Percentiles rank a stretch among this genome's conserved stretches.
Evolutionary conservation across 768 basidiomycete species (phyloP).

Genomic region (Suillus subaureus): DNA sequence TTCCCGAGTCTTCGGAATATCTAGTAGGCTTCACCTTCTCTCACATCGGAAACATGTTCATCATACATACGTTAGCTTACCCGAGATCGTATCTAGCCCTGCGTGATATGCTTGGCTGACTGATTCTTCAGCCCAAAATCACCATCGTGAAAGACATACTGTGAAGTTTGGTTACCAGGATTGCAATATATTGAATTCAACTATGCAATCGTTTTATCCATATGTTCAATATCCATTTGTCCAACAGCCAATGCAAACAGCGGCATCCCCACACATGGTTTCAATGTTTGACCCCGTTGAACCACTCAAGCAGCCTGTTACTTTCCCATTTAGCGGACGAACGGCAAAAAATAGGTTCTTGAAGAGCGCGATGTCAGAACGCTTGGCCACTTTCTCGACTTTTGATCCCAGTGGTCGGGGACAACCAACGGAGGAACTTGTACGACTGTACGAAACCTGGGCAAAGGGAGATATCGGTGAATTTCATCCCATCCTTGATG

Average conservation of each 20-base stretch:
- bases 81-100: background rate
- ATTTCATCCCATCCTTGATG: background rate
- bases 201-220: background rate
- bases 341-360: constrained; percentile 33
- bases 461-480: constrained; percentile 33
- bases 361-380: constrained; percentile 40
- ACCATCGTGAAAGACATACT: background rate
- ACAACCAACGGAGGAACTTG: constrained; percentile 35
- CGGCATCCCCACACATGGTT: constrained; percentile 10
- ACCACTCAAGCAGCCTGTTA: constrained; percentile 25
- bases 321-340: constrained; percentile 33
- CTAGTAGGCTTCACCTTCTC: background rate
- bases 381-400: constrained; percentile 36
- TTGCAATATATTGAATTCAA: constrained; percentile 6
- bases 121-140: background rate
- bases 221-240: background rate
- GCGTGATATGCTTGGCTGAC: background rate
- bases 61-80: background rate
- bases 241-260: background rate
- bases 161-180: background rate
- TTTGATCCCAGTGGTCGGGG: constrained; percentile 32
- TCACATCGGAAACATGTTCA: background rate
- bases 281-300: constrained; percentile 20
- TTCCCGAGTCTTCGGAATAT: background rate
- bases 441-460: constrained; percentile 38